Evolutionary conservation across 495 filamentous ascomycete genomes (phyloP), one percentile per base, ranked within the genome.

Genomic region (Podospora didyma): DNA sequence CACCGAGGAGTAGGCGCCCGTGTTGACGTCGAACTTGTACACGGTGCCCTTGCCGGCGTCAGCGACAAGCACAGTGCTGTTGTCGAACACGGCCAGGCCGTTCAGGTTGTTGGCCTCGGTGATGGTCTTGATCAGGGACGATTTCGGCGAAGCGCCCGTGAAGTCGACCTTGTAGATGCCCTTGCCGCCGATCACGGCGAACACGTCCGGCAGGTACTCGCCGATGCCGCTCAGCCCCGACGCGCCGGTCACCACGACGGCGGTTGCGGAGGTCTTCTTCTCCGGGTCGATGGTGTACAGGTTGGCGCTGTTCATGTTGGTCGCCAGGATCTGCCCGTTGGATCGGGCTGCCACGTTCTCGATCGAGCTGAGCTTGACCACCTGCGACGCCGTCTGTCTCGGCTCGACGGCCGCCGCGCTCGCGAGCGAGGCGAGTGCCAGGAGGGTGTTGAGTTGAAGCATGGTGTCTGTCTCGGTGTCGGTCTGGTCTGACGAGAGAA

Each of bases 301-400:
- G 20, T 58, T 66, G n/a, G 67, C 57, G 41, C 51, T 57, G 58
- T 69, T 75, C 60, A 74, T 66, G 58, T 71, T 65, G 17, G 75
- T 75, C 9, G 73, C 63, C 2, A 81, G 70, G 56, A 81, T 62
- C 31, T 71, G 68, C 23, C 75, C 74, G 51, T 75, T 74, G 31
- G 74, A 54, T 12, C 76, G 75, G 21, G 78, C 68, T 21, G 78
- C 76, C 10, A 79, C 60, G 53, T 81, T 81, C 44, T 79, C 78
- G 44, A 75, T 44, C 53, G 69, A 78, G 28, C 62, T 66, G 46
- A 70, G 58, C 10, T 56, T 54, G 41, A 71, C 65, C 19, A 73
- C 65, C 46, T 73, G 70, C 0, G 60, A 55, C 0, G 65, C 51
- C 19, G 59, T 46, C 50, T 66, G 66, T 31, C 70, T 69, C 12